Percentiles rank a stretch among this genome's conserved stretches.
phyloP scores from a whole-genome alignment of 495 filamentous ascomycete species.

The Lasiosphaeris hirsuta region DNA sequence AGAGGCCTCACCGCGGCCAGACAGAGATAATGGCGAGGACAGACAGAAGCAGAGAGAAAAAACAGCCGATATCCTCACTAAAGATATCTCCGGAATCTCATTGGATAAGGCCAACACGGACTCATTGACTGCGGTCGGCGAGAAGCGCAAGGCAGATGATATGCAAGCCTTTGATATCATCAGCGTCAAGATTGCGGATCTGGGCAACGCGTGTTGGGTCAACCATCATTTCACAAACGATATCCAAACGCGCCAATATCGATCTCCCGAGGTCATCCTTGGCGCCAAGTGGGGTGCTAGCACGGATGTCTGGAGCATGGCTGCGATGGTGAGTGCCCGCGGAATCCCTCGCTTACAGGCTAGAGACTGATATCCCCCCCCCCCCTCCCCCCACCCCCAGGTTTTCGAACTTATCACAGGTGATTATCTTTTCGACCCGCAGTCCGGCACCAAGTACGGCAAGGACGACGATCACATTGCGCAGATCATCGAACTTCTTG shows the following conservation, averaged over 20 bases:
- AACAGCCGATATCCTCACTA: conserved; percentile 86
- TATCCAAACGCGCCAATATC: conserved; percentile 96
- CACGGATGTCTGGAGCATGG: conserved; percentile 99
- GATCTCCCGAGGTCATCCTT: conserved; percentile 94
- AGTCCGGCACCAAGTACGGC: conserved; percentile 98
- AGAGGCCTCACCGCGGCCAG: conserved; percentile 38
- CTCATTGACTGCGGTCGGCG: conserved; percentile 35
- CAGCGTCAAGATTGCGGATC: conserved; percentile 97
- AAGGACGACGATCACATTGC: conserved; percentile 99
- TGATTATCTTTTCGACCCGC: conserved; percentile 97
- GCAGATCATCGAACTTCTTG: conserved; percentile 96
- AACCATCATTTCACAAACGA: conserved; percentile 99
- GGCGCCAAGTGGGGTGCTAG: conserved; percentile 98
- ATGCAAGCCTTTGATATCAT: conserved; percentile 67
- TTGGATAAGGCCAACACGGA: conserved; percentile 67
- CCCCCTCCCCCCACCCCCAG: too few relatives aligned
- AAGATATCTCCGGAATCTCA: conserved; percentile 92
- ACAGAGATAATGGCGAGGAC: conserved; percentile 57
- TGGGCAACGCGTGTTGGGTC: conserved; percentile 98
- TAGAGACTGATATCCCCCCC: conserved; percentile 1
- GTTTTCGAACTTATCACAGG: conserved; percentile 97
- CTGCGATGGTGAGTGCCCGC: conserved; percentile 74
- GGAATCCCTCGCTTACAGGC: neutral
- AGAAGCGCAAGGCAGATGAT: conserved; percentile 52
- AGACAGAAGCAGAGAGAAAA: conserved; percentile 87